These are phyloP conservation scores for Scedosporium boydii DNA, from an alignment of 2,329 filamentous ascomycete genomes.

Conservation along the genomic window DNA sequence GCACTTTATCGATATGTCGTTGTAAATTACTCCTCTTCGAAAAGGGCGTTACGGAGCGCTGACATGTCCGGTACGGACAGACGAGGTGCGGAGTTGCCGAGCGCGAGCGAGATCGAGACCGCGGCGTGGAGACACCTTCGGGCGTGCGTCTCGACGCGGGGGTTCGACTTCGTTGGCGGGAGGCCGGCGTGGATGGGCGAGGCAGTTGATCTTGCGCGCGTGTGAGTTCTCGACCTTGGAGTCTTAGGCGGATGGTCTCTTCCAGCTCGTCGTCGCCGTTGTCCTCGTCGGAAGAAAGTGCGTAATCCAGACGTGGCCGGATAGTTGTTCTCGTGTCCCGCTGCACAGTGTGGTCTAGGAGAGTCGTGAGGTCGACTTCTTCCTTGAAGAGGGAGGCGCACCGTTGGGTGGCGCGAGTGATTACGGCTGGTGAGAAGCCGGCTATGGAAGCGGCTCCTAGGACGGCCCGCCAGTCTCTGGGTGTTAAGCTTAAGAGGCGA, in stretches of 20 bases:
- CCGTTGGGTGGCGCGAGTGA: constrained; percentile 61
- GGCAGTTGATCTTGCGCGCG: constrained; percentile 1
- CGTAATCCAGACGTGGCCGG: background rate
- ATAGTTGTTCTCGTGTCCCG: background rate
- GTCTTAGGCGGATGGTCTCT: constrained; percentile 16
- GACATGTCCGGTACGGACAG: constrained; percentile 27
- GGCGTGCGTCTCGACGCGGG: background rate
- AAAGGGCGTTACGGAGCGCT: constrained; percentile 27
- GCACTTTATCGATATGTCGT: constrained; percentile 28
- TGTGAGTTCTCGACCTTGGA: background rate
- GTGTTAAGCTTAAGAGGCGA: background rate
- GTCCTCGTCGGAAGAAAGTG: constrained; percentile 8
- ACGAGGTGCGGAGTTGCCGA: constrained; percentile 18
- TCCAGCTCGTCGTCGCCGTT: constrained; percentile 15
- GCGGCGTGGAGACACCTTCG: constrained; percentile 2
- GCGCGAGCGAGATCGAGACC: constrained; percentile 5
- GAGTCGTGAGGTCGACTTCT: constrained; percentile 53
- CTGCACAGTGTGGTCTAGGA: constrained; percentile 25
- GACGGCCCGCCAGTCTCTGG: constrained; percentile 79
- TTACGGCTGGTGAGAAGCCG: constrained; percentile 55
- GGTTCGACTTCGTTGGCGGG: constrained; percentile 1
- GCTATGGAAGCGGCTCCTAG: constrained; percentile 67
- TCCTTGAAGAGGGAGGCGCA: constrained; percentile 70
- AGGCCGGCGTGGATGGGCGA: constrained; percentile 8
- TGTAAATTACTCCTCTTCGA: constrained; percentile 23